Conservation (phyloP, 164 flowering plant genomes). For the Vitis cinerea region DNA sequence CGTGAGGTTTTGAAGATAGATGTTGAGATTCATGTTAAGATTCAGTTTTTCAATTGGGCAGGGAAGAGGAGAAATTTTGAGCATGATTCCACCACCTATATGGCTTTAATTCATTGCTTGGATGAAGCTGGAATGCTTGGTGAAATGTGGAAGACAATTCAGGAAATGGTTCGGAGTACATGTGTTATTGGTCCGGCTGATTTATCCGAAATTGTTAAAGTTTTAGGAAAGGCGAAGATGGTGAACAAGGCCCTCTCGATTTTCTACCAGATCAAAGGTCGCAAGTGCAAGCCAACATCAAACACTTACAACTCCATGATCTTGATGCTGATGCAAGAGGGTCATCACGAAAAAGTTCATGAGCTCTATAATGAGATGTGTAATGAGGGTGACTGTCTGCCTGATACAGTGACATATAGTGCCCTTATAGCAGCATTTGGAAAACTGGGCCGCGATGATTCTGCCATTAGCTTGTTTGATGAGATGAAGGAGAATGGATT, state of each 20-base stretch:
- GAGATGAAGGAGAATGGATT: constrained; percentile 91
- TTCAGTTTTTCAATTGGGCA: constrained; percentile 92
- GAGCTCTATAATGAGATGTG: constrained; percentile 95
- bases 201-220: constrained; percentile 63
- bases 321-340: constrained; percentile 77
- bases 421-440: constrained; percentile 66
- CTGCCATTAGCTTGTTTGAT: constrained; percentile 75
- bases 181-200: constrained; percentile 50
- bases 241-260: constrained; percentile 78
- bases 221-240: constrained; percentile 83
- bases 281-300: constrained; percentile 70
- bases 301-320: constrained; percentile 71
- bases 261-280: constrained; percentile 69
- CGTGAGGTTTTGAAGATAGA: constrained; percentile 68
- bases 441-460: constrained; percentile 68
- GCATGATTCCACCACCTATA: constrained; percentile 72
- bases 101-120: constrained; percentile 74
- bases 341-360: constrained; percentile 76
- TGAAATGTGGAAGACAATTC: constrained; percentile 81
- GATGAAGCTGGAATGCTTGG: constrained; percentile 62
- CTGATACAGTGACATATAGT: constrained; percentile 80
- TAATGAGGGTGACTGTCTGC: constrained; percentile 66
- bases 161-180: constrained; percentile 68
- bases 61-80: constrained; percentile 69
- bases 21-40: constrained; percentile 67